Evolutionary conservation across 2,329 filamentous ascomycete genomes (phyloP), one percentile per base, ranked within the genome.

Genomic region (Aquanectria penicillioides): DNA sequence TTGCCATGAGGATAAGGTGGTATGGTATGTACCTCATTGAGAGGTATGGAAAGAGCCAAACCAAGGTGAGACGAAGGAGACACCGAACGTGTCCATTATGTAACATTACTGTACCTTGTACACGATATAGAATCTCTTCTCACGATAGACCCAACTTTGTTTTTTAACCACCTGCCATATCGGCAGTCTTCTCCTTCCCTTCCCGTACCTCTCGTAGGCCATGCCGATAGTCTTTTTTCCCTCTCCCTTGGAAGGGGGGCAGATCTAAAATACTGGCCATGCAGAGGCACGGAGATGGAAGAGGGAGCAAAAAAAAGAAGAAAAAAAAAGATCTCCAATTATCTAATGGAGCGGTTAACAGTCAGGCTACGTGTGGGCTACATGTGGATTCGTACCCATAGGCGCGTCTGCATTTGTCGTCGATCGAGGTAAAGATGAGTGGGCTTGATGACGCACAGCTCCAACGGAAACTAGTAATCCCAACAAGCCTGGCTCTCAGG

Each of bases 91-190:
- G 20, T 41, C n/a, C 29, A 34, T 38, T 31, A 29, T 63, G 43
- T 57, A 58, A 29, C 62, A 34, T 31, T 50, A 29, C 36, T 43
- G 33, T 43, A 34, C 28, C 22, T 40, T 34, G n/a, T n/a, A n/a
- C 22, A 34, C 48, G 55, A 57, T 62, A 60, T 66, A 67, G 57
- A 67, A 69, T 64, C 66, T 61, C 66, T 61, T 63, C 62, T 69
- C 58, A 57, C 53, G 52, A 60, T 37, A 65, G 54, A 57, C 57
- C 43, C 33, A 49, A 57, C 36, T 58, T 33, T 33, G 17, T 37
- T 53, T 43, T 48, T 37, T 38, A 48, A 31, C n/a, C n/a, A n/a
- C n/a, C n/a, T n/a, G n/a, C n/a, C n/a, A n/a, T n/a, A n/a, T n/a
- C n/a, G n/a, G n/a, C n/a, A n/a, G n/a, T n/a, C n/a, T n/a, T n/a